Conservation (phyloP, 805 yeast species). For the Monosporozyma yasuniensis region DNA sequence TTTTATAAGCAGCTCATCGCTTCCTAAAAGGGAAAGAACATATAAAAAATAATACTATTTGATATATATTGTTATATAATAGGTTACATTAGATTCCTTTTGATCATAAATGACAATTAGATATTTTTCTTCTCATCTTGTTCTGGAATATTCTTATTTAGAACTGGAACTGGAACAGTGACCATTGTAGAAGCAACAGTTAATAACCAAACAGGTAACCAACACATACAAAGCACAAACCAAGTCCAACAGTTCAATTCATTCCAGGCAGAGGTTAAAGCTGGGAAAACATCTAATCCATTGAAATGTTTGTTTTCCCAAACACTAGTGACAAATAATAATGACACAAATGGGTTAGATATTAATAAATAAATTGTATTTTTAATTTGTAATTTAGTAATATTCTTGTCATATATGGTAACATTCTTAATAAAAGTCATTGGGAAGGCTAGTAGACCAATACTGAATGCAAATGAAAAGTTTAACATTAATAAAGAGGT, state of each 20-base stretch:
- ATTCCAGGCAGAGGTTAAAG: slow-evolving; percentile 54
- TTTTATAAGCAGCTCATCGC: slow-evolving; percentile 1
- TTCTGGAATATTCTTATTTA: neutral
- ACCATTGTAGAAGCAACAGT: slow-evolving; percentile 23
- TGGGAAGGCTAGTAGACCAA: slow-evolving; percentile 71
- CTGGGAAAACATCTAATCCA: slow-evolving; percentile 35
- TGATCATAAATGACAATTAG: no score
- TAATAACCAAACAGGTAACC: slow-evolving; percentile 76
- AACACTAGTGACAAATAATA: slow-evolving; percentile 27
- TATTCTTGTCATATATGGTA: slow-evolving; percentile 3
- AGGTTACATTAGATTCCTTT: neutral
- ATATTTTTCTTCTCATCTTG: slow-evolving; percentile 1
- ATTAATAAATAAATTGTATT: slow-evolving; percentile 32
- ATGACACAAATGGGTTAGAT: slow-evolving; percentile 45
- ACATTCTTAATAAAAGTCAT: slow-evolving; percentile 44
- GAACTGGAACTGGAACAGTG: neutral
- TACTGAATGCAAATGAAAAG: slow-evolving; percentile 66
- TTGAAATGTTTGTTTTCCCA: slow-evolving; percentile 29
- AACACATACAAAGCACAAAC: slow-evolving; percentile 60
- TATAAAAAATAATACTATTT: no score
- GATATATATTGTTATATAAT: neutral
- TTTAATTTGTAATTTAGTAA: slow-evolving; percentile 8
- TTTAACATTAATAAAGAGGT: slow-evolving; percentile 72
- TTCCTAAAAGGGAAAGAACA: neutral
- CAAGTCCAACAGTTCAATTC: slow-evolving; percentile 80